Evolutionary conservation across 2,329 filamentous ascomycete genomes (phyloP), one percentile per base, ranked within the genome.

Genomic region (Fusarium redolens): DNA sequence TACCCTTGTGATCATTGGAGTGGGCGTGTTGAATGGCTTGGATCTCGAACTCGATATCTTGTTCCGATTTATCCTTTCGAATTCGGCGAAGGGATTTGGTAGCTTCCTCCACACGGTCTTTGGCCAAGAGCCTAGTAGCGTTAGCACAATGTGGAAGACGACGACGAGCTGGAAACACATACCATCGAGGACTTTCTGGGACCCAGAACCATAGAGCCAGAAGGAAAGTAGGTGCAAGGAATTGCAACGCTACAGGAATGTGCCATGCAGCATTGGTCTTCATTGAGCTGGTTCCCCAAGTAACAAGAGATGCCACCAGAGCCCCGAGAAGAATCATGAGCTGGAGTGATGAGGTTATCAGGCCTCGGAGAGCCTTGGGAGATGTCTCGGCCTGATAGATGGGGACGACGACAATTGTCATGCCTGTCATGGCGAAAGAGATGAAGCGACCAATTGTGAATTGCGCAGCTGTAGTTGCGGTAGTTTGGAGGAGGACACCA

Each of bases 101-200:
- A 30, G 50, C 50, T 12, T 52, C 50, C 13, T 38, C 18, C 11
- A 38, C 50, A 2, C 22, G 33, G 12, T 30, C 33, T n/a, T 38
- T 52, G 14, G 33, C 22, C 9, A 52, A 8, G 7, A 52, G 50
- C 33, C 47, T 50, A 33, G 11, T 6, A 14, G n/a, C 11, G 11
- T 43, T 22, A 22, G 22, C 22, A 22, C 22, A 22, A 22, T 22
- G 22, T 22, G 22, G 22, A 22, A 22, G 22, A 22, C 22, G 22
- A 22, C 22, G 22, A 22, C 22, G 22, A 22, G 22, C 22, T 22
- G 22, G 22, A 22, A 22, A 22, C 22, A 22, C 22, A 22, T 43
- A 43, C 81, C 82, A 86, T 63, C 85, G 85, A 2, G 85, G 85
- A 3, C 82, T 84, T 71, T 87, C 85, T 0, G 85, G 85, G 7